Conservation (phyloP, 768 basidiomycete genomes). For the Lepiota venenata region DNA sequence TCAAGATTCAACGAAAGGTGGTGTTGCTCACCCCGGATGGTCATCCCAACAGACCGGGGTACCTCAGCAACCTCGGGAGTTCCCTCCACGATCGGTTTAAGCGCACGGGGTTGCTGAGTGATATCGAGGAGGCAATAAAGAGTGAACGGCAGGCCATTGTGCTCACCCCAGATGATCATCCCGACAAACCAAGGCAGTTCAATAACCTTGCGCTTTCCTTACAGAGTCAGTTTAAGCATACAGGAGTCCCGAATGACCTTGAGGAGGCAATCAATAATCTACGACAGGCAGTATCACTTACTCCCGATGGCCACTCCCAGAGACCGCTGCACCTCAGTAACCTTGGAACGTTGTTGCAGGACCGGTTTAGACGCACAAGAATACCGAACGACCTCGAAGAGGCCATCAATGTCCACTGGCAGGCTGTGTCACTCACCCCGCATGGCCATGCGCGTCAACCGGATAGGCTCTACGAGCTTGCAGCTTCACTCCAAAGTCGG, state of each 20-base stretch:
- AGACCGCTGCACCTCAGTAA: background rate
- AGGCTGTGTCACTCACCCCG: conserved; percentile 14
- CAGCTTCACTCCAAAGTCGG: conserved; percentile 10
- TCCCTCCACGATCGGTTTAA: background rate
- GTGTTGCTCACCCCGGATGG: too few relatives aligned
- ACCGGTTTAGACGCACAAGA: background rate
- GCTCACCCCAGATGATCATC: too few relatives aligned
- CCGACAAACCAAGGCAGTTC: too few relatives aligned
- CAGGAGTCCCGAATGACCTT: background rate
- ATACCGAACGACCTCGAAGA: conserved; percentile 21
- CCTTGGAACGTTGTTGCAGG: background rate
- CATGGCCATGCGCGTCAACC: conserved; percentile 16
- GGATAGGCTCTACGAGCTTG: conserved; percentile 16
- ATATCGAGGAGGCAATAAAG: background rate
- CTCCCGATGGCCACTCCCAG: background rate
- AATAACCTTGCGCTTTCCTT: background rate
- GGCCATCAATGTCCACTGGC: conserved; percentile 12
- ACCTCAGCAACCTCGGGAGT: conserved; percentile 1
- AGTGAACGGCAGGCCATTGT: background rate
- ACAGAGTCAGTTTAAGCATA: background rate
- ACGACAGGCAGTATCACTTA: background rate
- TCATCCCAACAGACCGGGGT: too few relatives aligned
- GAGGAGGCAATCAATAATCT: background rate
- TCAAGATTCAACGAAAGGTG: background rate
- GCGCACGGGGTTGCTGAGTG: background rate